These are phyloP conservation scores for Xylariales sp. DNA, from an alignment of 2,329 filamentous ascomycete species.

Conservation along the genomic window DNA sequence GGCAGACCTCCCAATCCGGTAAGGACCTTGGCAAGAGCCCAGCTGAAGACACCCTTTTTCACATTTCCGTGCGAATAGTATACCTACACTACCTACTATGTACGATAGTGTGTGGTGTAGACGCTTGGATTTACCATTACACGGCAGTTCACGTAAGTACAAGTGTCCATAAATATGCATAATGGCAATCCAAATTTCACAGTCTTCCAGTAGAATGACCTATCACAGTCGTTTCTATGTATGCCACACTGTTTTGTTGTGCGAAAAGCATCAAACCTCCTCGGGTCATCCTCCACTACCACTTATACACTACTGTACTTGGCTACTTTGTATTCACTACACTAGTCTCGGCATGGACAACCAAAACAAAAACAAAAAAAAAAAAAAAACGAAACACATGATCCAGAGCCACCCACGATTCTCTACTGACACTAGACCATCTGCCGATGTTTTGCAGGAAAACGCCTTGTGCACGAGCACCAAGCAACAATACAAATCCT, in stretches of 20 bases:
- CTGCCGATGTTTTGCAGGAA: constrained; percentile 13
- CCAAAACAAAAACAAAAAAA: background rate
- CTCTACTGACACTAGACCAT: background rate
- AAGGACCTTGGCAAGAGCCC: constrained; percentile 20
- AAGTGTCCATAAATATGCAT: constrained; percentile 3
- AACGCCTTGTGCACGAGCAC: background rate
- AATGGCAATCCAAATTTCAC: background rate
- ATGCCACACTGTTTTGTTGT: background rate
- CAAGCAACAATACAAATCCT: background rate
- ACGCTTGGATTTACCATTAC: constrained; percentile 12
- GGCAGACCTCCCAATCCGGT: constrained; percentile 30
- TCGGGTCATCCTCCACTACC: no score
- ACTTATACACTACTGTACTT: background rate
- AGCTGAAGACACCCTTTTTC: constrained; percentile 31
- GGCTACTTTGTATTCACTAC: background rate
- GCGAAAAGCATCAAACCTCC: background rate
- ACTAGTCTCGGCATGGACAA: background rate
- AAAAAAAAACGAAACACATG: background rate
- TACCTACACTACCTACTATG: no score
- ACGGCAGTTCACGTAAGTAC: constrained; percentile 13
- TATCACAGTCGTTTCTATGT: background rate
- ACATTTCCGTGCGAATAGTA: constrained; percentile 12
- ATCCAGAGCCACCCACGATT: background rate
- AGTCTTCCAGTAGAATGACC: background rate
- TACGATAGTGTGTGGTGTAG: background rate